Percentiles rank a stretch among this genome's conserved stretches.
Conservation (phyloP, 2,329 filamentous ascomycete genomes). For the Sarocladium brachiariae region DNA sequence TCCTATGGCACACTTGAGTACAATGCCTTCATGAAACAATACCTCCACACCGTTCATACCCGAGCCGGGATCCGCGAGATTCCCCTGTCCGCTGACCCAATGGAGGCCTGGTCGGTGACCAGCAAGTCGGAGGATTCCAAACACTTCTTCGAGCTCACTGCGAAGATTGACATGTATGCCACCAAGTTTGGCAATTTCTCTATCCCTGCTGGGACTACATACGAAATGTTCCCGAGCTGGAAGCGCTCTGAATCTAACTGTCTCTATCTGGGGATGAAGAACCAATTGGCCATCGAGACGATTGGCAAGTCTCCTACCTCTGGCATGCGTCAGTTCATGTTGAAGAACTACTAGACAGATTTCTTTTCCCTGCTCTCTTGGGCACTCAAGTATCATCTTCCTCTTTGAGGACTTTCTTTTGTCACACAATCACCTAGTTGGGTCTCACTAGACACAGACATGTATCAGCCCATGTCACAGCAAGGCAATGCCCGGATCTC, state of each 20-base stretch:
- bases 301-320: background rate
- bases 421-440: no score
- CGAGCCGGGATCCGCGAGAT: constrained; percentile 5
- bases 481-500: no score
- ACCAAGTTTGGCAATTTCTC: background rate
- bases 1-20: constrained; percentile 2
- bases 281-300: background rate
- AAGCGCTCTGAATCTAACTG: background rate
- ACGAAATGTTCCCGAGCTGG: background rate
- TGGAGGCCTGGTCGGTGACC: background rate
- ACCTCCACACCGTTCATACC: background rate
- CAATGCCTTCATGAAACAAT: constrained; percentile 4
- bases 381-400: no score
- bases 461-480: no score
- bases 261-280: background rate
- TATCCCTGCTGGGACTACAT: background rate
- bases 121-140: background rate
- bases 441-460: no score
- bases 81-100: background rate
- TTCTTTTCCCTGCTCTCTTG: no score
- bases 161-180: background rate
- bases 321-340: background rate
- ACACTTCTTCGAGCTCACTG: constrained; percentile 9
- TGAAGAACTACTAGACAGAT: background rate
- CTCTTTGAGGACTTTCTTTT: no score